These are phyloP conservation scores for Moricandia moricandioides DNA, from an alignment of 345 rosid species.

Conservation along the genomic window DNA sequence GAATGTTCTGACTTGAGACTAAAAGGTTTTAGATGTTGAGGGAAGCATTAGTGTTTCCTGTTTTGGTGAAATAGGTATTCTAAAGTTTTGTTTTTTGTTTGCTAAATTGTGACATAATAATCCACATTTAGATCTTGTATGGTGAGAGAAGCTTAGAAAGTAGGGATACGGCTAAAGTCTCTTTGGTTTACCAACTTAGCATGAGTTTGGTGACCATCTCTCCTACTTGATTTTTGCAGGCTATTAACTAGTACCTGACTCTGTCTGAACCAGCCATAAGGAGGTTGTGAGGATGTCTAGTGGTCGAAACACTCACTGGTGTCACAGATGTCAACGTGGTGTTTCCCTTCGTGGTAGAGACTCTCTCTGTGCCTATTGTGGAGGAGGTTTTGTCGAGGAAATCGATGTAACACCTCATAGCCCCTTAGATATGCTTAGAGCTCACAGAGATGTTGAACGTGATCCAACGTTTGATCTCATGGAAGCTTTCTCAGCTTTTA, in stretches of 20 bases:
- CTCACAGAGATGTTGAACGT: conserved; percentile 52
- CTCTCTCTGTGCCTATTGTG: conserved; percentile 61
- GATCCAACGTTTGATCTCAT: conserved; percentile 55
- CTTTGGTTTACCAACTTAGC: conserved; percentile 38
- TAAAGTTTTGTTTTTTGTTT: conserved; percentile 13
- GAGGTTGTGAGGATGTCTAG: conserved; percentile 57
- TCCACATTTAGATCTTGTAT: conserved; percentile 18
- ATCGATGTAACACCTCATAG: conserved; percentile 45
- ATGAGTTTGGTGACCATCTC: conserved; percentile 33
- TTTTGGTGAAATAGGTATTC: conserved; percentile 14
- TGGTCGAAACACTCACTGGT: conserved; percentile 84
- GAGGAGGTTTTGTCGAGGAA: conserved; percentile 85
- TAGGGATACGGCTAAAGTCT: too few relatives aligned
- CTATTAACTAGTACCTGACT: conserved; percentile 23
- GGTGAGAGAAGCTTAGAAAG: not conserved
- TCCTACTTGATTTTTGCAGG: conserved; percentile 29
- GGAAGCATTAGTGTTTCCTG: not conserved
- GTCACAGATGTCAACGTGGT: conserved; percentile 73
- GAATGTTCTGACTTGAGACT: not conserved
- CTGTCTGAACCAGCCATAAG: conserved; percentile 1
- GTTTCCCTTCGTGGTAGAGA: conserved; percentile 60
- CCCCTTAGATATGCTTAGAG: conserved; percentile 52
- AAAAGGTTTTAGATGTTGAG: not conserved
- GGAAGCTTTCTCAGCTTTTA: conserved; percentile 82
- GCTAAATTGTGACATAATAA: conserved; percentile 12